phyloP scores from a whole-genome alignment of 2,329 filamentous ascomycete species.

The Epichloe glyceriae region DNA sequence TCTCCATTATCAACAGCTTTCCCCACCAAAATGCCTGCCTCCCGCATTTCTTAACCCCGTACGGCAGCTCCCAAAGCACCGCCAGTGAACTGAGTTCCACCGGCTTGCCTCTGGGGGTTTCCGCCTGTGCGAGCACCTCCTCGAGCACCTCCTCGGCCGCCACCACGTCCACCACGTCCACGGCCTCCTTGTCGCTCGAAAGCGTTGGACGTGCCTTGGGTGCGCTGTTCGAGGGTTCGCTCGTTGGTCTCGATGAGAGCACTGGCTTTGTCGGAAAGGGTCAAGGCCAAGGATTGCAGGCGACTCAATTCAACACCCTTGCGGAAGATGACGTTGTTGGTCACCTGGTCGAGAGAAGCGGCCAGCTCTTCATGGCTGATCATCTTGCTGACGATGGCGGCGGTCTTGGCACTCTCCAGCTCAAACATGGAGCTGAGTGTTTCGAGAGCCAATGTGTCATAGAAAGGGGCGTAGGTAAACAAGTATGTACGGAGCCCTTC shows the following conservation, averaged over 20 bases:
- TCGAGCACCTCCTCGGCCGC: conserved; percentile 48
- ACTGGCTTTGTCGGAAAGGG: conserved; percentile 91
- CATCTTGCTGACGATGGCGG: conserved; percentile 97
- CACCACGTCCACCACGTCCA: conserved; percentile 51
- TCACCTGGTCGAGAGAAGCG: conserved; percentile 94
- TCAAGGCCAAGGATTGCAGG: conserved; percentile 87
- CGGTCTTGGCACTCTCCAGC: conserved; percentile 76
- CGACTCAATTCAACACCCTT: conserved; percentile 97
- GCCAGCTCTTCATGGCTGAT: conserved; percentile 97
- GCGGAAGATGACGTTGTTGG: conserved; percentile 93
- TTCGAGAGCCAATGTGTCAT: conserved; percentile 82
- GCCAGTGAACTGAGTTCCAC: conserved; percentile 69
- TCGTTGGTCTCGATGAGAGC: conserved; percentile 94
- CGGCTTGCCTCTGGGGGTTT: conserved; percentile 51
- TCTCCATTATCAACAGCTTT: neutral
- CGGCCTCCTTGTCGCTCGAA: conserved; percentile 86
- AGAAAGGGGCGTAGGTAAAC: conserved; percentile 98
- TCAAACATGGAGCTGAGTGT: conserved; percentile 93
- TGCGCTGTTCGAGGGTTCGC: conserved; percentile 90
- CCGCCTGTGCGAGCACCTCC: conserved; percentile 47
- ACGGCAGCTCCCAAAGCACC: conserved; percentile 62
- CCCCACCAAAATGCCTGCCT: too few relatives aligned
- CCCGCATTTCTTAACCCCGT: conserved; percentile 32
- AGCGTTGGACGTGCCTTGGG: conserved; percentile 86
- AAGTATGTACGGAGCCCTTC: conserved; percentile 96